Evolutionary conservation across 2,329 filamentous ascomycete genomes (phyloP), one percentile per base, ranked within the genome.

Genomic region (Scedosporium dehoogii): DNA sequence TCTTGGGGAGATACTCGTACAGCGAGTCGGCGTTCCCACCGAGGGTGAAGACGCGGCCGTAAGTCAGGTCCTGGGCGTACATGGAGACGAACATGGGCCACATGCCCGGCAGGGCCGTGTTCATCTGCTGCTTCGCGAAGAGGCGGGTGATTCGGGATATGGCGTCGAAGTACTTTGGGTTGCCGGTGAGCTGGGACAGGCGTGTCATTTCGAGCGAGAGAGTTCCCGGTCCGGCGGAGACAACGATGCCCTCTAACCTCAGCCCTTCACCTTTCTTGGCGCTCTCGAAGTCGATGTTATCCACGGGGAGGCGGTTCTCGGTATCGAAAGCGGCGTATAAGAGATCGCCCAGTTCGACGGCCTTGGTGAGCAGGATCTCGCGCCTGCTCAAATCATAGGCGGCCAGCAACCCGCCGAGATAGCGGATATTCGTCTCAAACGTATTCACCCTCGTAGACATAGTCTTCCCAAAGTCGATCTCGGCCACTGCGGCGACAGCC

Each of bases 341-440:
- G 69, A 89, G 73, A 63, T 87, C 81, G 21, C 81, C 86, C 10
- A 89, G 76, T 72, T 89, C 84, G 1, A 77, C 75, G 1, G 86
- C 85, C 70, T 89, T 89, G 48, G 73, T 73, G 46, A 89, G 74
- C 61, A 89, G 71, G n/a, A 76, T 75, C 63, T 79, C 74, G 62
- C 78, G 78, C 41, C 76, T 77, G 67, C 85, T 88, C 23, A 90
- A 71, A 69, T 90, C 87, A 69, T 89, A 89, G 0, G 87, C 87
- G n/a, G 84, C 82, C 62, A 90, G 69, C 62, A 90, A 79, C 1
- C 87, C 87, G 14, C 87, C 87, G 0, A 90, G 78, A 69, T 90
- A 90, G 51, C 87, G 81, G 63, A 90, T 90, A 10, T 81, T 88
- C 1, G 86, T 89, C 72, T 90, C 87, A 64, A 90, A 90, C 0